Base-by-base conservation (phyloP, 805 yeast species). In the Candida xiaguanensis region DNA sequence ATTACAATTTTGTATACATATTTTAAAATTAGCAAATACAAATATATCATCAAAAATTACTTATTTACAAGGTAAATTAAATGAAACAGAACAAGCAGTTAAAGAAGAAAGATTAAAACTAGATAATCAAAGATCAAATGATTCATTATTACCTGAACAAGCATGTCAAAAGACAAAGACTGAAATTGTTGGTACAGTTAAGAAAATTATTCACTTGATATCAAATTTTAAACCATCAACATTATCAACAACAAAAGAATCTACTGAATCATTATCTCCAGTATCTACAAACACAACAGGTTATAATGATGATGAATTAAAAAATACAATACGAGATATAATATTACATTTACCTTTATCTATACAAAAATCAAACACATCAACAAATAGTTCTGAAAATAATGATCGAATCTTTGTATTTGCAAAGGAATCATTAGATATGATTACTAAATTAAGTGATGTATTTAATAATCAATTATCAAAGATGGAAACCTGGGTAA, bases 361-460 rank as follows among this genome's bases (percentile, higher is more conserved):
- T 14, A 41, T 58, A 12, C 61, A 91, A 77, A 89, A 46, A 43
- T n/a, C 36, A 45, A 41, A 27, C 40, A 40, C 56, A 3, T 44
- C 49, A 20, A 38, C 15, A 16, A 18, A 18, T 20, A 6, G n/a
- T 31, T 19, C 26, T 9, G 63, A 58, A 26, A 50, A 63, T 19
- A 63, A 87, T 55, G 87, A 85, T 16, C 79, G 82, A 46, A 85
- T 88, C 1, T 63, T 93, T 18, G 74, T 85, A 4, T 69, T 91
- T 44, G 97, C 98, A 0, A 83, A 84, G 48, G 99, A 93, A 59
- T 82, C 96, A 0, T 65, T 91, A 34, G 93, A 85, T 31, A 85
- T 90, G 88, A 82, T 91, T 26, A 74, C 82, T 29, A 84, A 85
- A 41, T 82, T 91, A 14, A 88, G 89, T 47, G 74, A 74, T 36